Evolutionary conservation across 2,329 filamentous ascomycete genomes (phyloP).

Genomic region (Aureobasidium sp.): DNA sequence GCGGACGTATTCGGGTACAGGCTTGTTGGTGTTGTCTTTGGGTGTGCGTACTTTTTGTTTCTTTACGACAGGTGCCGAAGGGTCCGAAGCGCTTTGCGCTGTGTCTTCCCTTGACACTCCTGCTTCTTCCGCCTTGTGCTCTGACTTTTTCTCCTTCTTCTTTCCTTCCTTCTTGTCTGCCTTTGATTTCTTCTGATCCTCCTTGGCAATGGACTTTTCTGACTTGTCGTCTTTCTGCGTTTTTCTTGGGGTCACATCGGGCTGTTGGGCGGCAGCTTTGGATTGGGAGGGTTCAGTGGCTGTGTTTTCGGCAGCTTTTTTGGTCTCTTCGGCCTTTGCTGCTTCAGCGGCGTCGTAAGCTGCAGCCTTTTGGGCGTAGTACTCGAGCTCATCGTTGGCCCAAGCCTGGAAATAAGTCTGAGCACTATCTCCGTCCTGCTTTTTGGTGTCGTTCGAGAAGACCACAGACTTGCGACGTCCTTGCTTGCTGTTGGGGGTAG

Average conservation of each 20-base stretch:
- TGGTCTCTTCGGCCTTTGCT: slow-evolving; percentile 21
- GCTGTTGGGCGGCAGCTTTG: not conserved
- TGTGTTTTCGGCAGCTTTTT: not conserved
- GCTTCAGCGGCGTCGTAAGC: slow-evolving; percentile 23
- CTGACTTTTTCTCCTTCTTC: slow-evolving; percentile 24
- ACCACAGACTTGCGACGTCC: slow-evolving; percentile 52
- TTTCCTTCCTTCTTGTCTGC: slow-evolving; percentile 18
- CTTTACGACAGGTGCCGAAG: not conserved
- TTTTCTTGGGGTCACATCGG: slow-evolving; percentile 14
- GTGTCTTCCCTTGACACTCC: slow-evolving; percentile 27
- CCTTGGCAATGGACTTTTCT: not conserved
- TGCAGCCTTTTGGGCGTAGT: slow-evolving; percentile 11
- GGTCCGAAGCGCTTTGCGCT: not conserved
- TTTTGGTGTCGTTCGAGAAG: slow-evolving; percentile 58
- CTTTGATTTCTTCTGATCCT: slow-evolving; percentile 28
- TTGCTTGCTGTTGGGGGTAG: slow-evolving; percentile 19
- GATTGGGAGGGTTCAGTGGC: not conserved
- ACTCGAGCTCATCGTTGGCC: slow-evolving; percentile 28
- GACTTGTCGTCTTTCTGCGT: slow-evolving; percentile 11
- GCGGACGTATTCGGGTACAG: slow-evolving; percentile 54
- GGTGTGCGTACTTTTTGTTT: slow-evolving; percentile 19
- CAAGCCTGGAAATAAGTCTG: slow-evolving; percentile 47
- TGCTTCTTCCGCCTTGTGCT: slow-evolving; percentile 22
- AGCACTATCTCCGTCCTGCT: slow-evolving; percentile 48
- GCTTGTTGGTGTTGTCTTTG: slow-evolving; percentile 16